Evolutionary conservation across 768 basidiomycete genomes (phyloP).

Genomic region (Podaxis rugospora): DNA sequence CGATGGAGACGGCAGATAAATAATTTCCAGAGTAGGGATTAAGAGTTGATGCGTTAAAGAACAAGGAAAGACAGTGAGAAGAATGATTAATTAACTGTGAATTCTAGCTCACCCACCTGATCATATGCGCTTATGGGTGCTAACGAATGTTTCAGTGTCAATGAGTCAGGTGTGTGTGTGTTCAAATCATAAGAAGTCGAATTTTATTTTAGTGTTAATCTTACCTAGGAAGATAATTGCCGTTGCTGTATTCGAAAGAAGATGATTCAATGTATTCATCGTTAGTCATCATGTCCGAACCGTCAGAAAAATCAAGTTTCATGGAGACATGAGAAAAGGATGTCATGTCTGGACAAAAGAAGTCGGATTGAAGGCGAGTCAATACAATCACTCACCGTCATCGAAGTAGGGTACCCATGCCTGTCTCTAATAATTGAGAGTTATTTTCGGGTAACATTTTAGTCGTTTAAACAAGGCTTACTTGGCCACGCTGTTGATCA

Average conservation of each 20-base stretch:
- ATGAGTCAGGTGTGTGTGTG: not conserved
- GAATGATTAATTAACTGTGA: not conserved
- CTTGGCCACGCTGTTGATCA: constrained; percentile 52
- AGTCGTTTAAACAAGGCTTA: constrained; percentile 23
- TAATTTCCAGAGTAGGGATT: not conserved
- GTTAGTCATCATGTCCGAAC: not conserved
- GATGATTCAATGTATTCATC: not conserved
- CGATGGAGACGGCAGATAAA: not conserved
- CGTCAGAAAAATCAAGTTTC: not conserved
- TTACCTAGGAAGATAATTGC: constrained; percentile 76
- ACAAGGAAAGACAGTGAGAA: not conserved
- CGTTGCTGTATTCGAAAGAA: constrained; percentile 43
- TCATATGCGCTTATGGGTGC: constrained; percentile 87
- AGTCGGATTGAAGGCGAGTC: not conserved
- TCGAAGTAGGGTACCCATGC: constrained; percentile 86
- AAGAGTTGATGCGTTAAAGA: not conserved
- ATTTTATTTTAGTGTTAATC: not conserved
- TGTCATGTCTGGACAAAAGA: not conserved
- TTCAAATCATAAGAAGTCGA: not conserved
- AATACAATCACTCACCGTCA: constrained; percentile 49
- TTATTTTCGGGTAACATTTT: not conserved
- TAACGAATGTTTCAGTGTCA: constrained; percentile 11
- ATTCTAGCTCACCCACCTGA: constrained; percentile 44
- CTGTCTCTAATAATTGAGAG: constrained; percentile 45
- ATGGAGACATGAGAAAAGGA: not conserved